These are phyloP conservation scores for Phalaenopsis aphrodite DNA, from an alignment of 106 monocot species.

Conservation along the genomic window DNA sequence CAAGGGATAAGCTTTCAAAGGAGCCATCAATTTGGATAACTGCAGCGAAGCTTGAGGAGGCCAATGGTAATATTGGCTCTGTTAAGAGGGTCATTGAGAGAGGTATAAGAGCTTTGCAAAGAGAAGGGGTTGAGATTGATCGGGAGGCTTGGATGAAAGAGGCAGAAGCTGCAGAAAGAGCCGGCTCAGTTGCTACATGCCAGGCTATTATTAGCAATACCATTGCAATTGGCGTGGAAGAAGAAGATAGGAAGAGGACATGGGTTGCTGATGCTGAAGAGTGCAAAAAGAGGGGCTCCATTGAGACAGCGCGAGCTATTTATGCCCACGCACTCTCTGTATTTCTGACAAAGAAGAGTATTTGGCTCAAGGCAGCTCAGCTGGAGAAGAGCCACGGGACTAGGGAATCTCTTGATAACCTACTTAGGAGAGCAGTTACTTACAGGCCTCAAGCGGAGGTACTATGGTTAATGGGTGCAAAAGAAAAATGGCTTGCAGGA, in stretches of 20 bases:
- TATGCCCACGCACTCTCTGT: slow-evolving; percentile 80
- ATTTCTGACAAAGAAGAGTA: slow-evolving; percentile 87
- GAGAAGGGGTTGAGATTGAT: slow-evolving; percentile 80
- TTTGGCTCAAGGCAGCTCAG: slow-evolving; percentile 99
- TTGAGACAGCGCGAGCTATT: slow-evolving; percentile 94
- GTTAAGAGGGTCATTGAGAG: slow-evolving; percentile 90
- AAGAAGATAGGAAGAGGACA: slow-evolving; percentile 88
- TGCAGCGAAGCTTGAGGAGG: slow-evolving; percentile 97
- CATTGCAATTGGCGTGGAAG: slow-evolving; percentile 85
- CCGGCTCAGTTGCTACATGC: slow-evolving; percentile 84
- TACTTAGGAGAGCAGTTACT: slow-evolving; percentile 80
- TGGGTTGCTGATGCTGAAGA: slow-evolving; percentile 99
- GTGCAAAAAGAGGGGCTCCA: slow-evolving; percentile 92
- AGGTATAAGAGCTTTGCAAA: slow-evolving; percentile 74
- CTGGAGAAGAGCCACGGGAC: slow-evolving; percentile 98
- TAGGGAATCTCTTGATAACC: slow-evolving; percentile 83
- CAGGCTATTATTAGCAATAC: slow-evolving; percentile 86
- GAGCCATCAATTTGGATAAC: slow-evolving; percentile 97
- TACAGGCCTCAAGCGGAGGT: slow-evolving; percentile 95
- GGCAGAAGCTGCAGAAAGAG: slow-evolving; percentile 87
- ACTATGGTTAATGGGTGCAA: slow-evolving; percentile 96
- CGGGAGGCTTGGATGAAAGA: slow-evolving; percentile 93
- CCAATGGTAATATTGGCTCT: slow-evolving; percentile 67
- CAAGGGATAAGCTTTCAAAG: slow-evolving; percentile 80
- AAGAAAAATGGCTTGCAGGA: slow-evolving; percentile 96